Conservation (phyloP, 306 rosid genomes). For the Myrica gale region DNA sequence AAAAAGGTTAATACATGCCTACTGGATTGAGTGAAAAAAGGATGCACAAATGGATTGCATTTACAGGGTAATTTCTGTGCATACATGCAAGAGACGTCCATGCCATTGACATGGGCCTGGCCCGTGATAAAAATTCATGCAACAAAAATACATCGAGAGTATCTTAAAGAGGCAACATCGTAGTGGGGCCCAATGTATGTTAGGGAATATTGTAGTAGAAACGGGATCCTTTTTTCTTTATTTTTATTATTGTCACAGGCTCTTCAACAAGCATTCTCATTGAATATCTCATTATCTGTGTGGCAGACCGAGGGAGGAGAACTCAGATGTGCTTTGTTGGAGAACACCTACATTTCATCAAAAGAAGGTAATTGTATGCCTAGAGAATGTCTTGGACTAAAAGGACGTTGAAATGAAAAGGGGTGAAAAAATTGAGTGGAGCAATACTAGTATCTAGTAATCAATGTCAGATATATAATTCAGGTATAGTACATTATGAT, state of each 20-base stretch:
- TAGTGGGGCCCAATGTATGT: background rate
- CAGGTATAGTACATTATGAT: background rate
- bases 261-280: background rate
- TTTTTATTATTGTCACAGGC: background rate
- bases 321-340: conserved; percentile 43
- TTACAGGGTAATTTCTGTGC: background rate
- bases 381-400: background rate
- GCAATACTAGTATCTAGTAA: background rate
- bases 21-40: background rate
- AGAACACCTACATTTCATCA: conserved; percentile 27
- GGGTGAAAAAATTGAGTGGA: background rate
- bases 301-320: conserved; percentile 36
- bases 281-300: conserved; percentile 1
- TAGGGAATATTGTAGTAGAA: background rate
- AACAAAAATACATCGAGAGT: background rate
- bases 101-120: background rate
- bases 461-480: background rate
- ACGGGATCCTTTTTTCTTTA: background rate
- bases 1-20: background rate
- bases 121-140: background rate
- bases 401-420: background rate
- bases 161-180: background rate
- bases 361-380: conserved; percentile 35
- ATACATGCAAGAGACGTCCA: background rate
- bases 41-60: background rate